phyloP scores from a whole-genome alignment of 306 rosid species.

The Acacia confusa region DNA sequence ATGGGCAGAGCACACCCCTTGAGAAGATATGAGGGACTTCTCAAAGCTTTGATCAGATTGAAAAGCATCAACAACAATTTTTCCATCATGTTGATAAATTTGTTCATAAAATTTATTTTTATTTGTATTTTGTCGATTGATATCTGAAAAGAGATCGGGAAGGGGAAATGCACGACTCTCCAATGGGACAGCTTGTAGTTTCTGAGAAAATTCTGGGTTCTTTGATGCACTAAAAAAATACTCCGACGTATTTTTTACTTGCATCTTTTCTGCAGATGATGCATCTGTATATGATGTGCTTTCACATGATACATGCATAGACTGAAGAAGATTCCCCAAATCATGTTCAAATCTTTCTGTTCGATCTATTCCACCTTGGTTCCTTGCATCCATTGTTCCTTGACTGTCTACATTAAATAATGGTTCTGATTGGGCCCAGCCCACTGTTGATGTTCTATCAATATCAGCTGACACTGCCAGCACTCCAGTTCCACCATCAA shows the following conservation, averaged over 20 bases:
- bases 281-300: slow-evolving; percentile 47
- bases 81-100: slow-evolving; percentile 1
- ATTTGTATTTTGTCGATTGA: slow-evolving; percentile 50
- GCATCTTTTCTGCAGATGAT: slow-evolving; percentile 79
- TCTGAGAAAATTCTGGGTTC: slow-evolving; percentile 91
- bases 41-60: slow-evolving; percentile 46
- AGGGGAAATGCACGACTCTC: slow-evolving; percentile 98
- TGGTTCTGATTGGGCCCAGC: slow-evolving; percentile 41
- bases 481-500: slow-evolving; percentile 34
- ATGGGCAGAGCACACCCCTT: slow-evolving; percentile 29
- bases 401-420: slow-evolving; percentile 29
- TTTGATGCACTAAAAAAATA: slow-evolving; percentile 89
- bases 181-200: slow-evolving; percentile 78
- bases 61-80: slow-evolving; percentile 39
- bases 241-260: slow-evolving; percentile 78
- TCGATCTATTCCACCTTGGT: slow-evolving; percentile 33
- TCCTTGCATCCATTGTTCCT: slow-evolving; percentile 32
- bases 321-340: slow-evolving; percentile 43
- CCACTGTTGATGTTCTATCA: slow-evolving; percentile 35
- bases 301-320: slow-evolving; percentile 37
- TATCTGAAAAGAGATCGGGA: slow-evolving; percentile 81
- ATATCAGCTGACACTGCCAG: slow-evolving; percentile 29
- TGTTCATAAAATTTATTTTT: slow-evolving; percentile 38
- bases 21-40: slow-evolving; percentile 45
- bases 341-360: slow-evolving; percentile 38